These are phyloP conservation scores for Colletotrichum trifolii DNA, from an alignment of 2,329 filamentous ascomycete species.

Conservation along the genomic window DNA sequence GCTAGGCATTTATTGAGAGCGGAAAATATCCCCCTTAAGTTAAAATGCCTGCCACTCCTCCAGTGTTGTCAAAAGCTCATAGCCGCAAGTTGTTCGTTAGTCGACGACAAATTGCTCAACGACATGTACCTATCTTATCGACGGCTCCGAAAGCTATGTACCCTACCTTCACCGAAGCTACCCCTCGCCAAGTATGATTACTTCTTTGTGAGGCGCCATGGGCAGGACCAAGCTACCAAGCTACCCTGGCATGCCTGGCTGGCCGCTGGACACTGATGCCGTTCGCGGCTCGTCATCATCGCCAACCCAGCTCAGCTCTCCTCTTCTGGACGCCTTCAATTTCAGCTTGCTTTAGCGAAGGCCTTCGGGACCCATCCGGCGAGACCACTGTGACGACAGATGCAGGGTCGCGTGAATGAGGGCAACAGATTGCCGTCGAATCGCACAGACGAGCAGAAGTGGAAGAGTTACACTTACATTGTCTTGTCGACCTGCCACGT, in stretches of 20 bases:
- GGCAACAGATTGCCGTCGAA: conserved; percentile 6
- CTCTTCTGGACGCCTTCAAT: conserved; percentile 26
- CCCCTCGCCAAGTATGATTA: neutral
- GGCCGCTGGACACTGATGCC: neutral
- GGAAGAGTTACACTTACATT: neutral
- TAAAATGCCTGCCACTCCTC: too few relatives aligned
- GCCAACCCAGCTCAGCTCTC: conserved; percentile 16
- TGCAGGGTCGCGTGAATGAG: conserved; percentile 15
- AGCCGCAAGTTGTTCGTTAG: too few relatives aligned
- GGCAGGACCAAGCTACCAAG: conserved; percentile 2
- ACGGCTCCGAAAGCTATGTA: too few relatives aligned
- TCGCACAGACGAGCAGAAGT: conserved; percentile 13
- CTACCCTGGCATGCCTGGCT: conserved; percentile 2
- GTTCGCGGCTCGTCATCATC: conserved; percentile 20
- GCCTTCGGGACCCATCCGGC: conserved; percentile 11
- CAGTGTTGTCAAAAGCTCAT: too few relatives aligned
- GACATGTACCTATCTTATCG: too few relatives aligned
- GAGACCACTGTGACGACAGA: conserved; percentile 21
- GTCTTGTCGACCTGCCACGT: neutral
- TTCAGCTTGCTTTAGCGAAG: conserved; percentile 26
- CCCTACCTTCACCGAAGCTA: neutral
- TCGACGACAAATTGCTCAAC: too few relatives aligned
- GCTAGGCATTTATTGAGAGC: too few relatives aligned
- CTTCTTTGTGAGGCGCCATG: neutral
- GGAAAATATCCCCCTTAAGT: too few relatives aligned